Evolutionary conservation across 1,139 yeast genomes (phyloP).

Genomic region (Candida albicans): DNA sequence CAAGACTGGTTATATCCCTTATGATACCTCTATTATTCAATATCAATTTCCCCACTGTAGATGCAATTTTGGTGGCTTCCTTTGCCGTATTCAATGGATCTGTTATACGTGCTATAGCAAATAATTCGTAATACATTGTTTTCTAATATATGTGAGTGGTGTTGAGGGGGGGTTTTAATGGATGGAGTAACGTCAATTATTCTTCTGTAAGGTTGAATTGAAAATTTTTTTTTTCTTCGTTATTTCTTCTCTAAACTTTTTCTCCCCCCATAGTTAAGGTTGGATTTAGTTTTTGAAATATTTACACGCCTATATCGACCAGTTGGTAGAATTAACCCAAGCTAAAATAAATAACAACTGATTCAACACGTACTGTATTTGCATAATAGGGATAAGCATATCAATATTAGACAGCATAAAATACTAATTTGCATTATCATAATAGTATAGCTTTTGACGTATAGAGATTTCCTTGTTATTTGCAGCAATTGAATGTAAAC

Average conservation of each 20-base stretch:
- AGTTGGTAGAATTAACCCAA: background rate
- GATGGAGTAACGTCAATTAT: background rate
- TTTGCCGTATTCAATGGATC: conserved; percentile 53
- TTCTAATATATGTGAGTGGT: background rate
- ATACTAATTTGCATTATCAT: no score
- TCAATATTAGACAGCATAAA: no score
- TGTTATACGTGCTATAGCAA: conserved; percentile 82
- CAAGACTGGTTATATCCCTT: conserved; percentile 77
- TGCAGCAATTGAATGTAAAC: no score
- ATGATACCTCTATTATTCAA: conserved; percentile 90
- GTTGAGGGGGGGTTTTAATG: background rate
- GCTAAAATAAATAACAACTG: background rate
- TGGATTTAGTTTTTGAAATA: background rate
- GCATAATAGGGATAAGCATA: no score
- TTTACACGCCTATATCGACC: background rate
- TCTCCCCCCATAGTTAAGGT: no score
- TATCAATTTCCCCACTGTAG: conserved; percentile 79
- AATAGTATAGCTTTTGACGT: no score
- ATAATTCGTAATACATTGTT: conserved; percentile 84
- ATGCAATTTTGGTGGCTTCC: conserved; percentile 72
- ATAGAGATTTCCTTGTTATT: no score
- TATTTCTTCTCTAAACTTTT: background rate
- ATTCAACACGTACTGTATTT: background rate
- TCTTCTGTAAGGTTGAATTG: background rate
- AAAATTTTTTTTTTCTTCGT: conserved; percentile 8